phyloP scores from a whole-genome alignment of 345 rosid species.

The Crucihimalaya himalaica region DNA sequence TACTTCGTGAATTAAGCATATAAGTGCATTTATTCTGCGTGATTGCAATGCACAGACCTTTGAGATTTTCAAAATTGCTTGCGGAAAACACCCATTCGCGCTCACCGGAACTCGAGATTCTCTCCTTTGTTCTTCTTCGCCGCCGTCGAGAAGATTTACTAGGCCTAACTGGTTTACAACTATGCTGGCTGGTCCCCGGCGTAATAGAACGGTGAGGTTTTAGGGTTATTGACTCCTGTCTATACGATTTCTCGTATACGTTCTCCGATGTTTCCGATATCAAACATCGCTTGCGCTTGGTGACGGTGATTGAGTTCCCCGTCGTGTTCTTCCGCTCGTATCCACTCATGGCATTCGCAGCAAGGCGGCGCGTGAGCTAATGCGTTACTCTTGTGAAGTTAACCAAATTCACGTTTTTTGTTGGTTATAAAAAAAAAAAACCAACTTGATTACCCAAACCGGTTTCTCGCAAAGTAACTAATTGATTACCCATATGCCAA shows the following conservation, averaged over 20 bases:
- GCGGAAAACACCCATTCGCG: slow-evolving; percentile 43
- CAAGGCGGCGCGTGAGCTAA: slow-evolving; percentile 13
- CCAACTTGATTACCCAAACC: too few relatives aligned
- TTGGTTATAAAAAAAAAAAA: background rate
- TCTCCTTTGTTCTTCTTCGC: slow-evolving; percentile 19
- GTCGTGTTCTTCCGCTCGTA: slow-evolving; percentile 13
- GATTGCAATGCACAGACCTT: slow-evolving; percentile 34
- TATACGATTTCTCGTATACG: background rate
- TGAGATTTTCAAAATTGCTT: slow-evolving; percentile 13
- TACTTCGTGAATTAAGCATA: background rate
- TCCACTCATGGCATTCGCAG: slow-evolving; percentile 25
- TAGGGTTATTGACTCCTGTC: slow-evolving; percentile 15
- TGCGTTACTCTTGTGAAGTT: background rate
- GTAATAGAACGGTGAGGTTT: slow-evolving; percentile 19
- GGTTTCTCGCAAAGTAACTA: background rate
- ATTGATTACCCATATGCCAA: background rate
- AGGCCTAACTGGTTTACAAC: slow-evolving; percentile 1
- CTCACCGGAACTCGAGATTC: slow-evolving; percentile 12
- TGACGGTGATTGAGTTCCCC: slow-evolving; percentile 15
- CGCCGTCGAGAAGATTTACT: slow-evolving; percentile 29
- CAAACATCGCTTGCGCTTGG: slow-evolving; percentile 30
- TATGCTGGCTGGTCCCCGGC: background rate
- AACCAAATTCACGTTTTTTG: slow-evolving; percentile 1
- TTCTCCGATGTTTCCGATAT: background rate
- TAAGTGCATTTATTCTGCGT: background rate